Evolutionary conservation across 805 yeast species (phyloP), one percentile per base, ranked within the genome.

Genomic region (Pichia sporocuriosa): DNA sequence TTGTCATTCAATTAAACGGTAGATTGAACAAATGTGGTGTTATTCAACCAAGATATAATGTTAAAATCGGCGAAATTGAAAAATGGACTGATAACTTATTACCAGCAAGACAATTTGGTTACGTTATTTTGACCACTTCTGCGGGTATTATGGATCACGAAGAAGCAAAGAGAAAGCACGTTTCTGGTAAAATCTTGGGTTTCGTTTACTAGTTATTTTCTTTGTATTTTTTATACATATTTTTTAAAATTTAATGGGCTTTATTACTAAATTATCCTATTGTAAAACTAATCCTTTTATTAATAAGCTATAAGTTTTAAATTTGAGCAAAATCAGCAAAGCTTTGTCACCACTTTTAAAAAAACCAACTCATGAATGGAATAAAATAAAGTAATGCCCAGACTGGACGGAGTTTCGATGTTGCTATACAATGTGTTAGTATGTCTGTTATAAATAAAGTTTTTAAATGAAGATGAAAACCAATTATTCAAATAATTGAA

Each of bases 101-200:
- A 68, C 97, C 97, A 70, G 95, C 97, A 57, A 88, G 97, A 84
- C 97, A 90, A 76, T 90, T 90, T 66, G 97, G 97, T 77, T 89
- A 73, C 81, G 90, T 90, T 66, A 84, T 90, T 73, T 82, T 90
- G 67, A 90, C 97, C 73, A 90, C 97, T 62, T 90, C 97, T 62
- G 96, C 97, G 62, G 98, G 98, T 77, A 90, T 90, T 63, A 88
- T 90, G 95, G 97, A 93, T 81, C 98, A 90, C 79, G 97, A 90
- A 80, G 97, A 90, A 79, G 98, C 98, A 62, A 87, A 96, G 81
- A 85, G 97, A 83, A 93, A 90, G 84, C 97, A 90, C 77, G 97
- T 90, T 62, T 88, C 97, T 58, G 98, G 98, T 73, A 90, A 90
- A 80, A 84, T 90, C 73, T 82, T 90, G 67, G 98, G 98, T 67